A percentile compares a stretch with the other conserved stretches of the same genome.
phyloP scores from a whole-genome alignment of 2,329 filamentous ascomycete species.

The Calonectria pseudoturangicola region DNA sequence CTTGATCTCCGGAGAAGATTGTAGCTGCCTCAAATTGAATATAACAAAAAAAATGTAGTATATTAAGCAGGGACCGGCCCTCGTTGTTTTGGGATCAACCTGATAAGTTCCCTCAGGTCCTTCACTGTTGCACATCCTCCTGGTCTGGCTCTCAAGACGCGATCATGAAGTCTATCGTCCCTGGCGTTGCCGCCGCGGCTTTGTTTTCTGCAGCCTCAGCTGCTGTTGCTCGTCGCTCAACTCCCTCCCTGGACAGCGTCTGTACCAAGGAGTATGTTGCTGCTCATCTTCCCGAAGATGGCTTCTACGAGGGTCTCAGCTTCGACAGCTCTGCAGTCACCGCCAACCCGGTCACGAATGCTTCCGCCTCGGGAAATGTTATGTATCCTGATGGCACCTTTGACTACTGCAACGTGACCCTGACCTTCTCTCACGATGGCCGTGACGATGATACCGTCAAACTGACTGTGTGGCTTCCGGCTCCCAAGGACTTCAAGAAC shows the following conservation, averaged over 20 bases:
- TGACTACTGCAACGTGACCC: conserved; percentile 16
- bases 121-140: neutral
- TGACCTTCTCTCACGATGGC: conserved; percentile 16
- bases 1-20: neutral
- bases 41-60: neutral
- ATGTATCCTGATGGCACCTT: conserved; percentile 10
- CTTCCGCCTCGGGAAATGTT: neutral
- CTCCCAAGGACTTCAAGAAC: conserved; percentile 15
- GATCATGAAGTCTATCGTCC: neutral
- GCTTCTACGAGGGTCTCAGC: neutral
- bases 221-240: conserved; percentile 8
- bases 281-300: conserved; percentile 5
- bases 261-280: conserved; percentile 19
- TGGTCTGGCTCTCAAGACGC: neutral
- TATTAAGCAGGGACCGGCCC: neutral
- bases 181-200: conserved; percentile 15
- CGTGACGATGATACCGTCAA: conserved; percentile 14
- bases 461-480: conserved; percentile 10
- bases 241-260: conserved; percentile 2
- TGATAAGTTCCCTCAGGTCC: neutral
- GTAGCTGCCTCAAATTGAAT: neutral
- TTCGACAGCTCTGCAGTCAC: conserved; percentile 23
- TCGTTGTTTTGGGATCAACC: neutral
- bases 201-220: conserved; percentile 4
- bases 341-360: conserved; percentile 1